Conservation (phyloP, 345 rosid genomes). For the Turritis glabra region DNA sequence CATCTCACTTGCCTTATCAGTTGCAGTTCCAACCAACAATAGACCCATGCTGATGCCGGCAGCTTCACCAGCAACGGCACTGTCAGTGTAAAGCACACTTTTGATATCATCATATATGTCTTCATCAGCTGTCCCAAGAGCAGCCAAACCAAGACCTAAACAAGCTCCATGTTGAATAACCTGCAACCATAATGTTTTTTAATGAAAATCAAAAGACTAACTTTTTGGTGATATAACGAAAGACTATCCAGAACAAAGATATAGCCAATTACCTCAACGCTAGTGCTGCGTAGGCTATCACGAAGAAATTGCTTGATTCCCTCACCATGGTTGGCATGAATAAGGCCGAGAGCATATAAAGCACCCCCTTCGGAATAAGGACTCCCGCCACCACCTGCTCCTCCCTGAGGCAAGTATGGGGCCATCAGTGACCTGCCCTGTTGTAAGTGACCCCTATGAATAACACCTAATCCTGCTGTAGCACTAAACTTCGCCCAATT, state of each 20-base stretch:
- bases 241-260: background rate
- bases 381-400: slow-evolving; percentile 85
- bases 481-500: slow-evolving; percentile 99
- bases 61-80: slow-evolving; percentile 98
- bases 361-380: slow-evolving; percentile 98
- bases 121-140: slow-evolving; percentile 94
- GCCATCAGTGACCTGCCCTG: slow-evolving; percentile 96
- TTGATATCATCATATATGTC: slow-evolving; percentile 82
- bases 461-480: slow-evolving; percentile 98
- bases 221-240: background rate
- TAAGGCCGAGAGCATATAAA: slow-evolving; percentile 94
- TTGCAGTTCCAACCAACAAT: slow-evolving; percentile 96
- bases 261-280: slow-evolving; percentile 63
- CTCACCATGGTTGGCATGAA: slow-evolving; percentile 98
- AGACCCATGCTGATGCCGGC: slow-evolving; percentile 95
- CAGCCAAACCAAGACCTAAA: slow-evolving; percentile 96
- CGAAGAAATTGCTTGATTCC: slow-evolving; percentile 94
- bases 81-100: slow-evolving; percentile 76
- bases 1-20: slow-evolving; percentile 93
- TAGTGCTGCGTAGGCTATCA: slow-evolving; percentile 78
- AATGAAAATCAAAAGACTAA: background rate
- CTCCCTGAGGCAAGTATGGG: slow-evolving; percentile 96
- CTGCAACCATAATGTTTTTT: slow-evolving; percentile 44
- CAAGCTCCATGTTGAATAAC: slow-evolving; percentile 99
- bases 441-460: slow-evolving; percentile 93